Conservation (phyloP, 495 filamentous ascomycete species). For the Patellaria atrata region DNA sequence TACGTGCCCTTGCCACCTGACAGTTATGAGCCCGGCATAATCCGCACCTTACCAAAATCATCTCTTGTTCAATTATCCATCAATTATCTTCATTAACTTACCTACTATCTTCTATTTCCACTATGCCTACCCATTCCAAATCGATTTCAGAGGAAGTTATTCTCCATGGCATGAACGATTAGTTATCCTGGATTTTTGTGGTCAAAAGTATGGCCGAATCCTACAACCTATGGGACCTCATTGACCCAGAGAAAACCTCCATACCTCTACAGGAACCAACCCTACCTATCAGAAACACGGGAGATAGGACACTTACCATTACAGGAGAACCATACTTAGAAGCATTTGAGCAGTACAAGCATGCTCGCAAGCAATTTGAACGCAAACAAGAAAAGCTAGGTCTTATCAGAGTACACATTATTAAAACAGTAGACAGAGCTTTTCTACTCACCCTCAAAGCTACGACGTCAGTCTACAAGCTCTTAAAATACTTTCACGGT, state of each 20-base stretch:
- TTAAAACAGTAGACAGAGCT: neutral
- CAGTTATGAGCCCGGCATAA: no score
- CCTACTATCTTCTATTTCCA: no score
- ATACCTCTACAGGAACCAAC: neutral
- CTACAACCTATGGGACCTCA: conserved; percentile 1
- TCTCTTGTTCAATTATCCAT: no score
- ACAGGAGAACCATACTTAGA: no score
- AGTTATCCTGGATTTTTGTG: conserved; percentile 3
- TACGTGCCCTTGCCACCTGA: no score
- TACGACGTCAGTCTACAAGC: neutral
- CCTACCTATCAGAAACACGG: neutral
- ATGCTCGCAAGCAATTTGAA: conserved; percentile 2
- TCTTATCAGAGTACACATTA: conserved; percentile 1
- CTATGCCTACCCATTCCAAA: no score
- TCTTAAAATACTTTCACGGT: conserved; percentile 1
- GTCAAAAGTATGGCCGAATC: conserved; percentile 1
- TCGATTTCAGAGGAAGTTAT: no score
- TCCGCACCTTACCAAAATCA: no score
- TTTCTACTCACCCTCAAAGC: conserved; percentile 1
- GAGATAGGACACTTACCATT: no score
- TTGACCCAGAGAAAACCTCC: neutral
- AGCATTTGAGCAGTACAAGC: no score
- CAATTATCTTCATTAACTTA: no score
- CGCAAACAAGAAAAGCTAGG: conserved; percentile 1
- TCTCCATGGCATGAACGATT: no score